Evolutionary conservation across 2,329 filamentous ascomycete genomes (phyloP).

Genomic region (Chaetomium strumarium): DNA sequence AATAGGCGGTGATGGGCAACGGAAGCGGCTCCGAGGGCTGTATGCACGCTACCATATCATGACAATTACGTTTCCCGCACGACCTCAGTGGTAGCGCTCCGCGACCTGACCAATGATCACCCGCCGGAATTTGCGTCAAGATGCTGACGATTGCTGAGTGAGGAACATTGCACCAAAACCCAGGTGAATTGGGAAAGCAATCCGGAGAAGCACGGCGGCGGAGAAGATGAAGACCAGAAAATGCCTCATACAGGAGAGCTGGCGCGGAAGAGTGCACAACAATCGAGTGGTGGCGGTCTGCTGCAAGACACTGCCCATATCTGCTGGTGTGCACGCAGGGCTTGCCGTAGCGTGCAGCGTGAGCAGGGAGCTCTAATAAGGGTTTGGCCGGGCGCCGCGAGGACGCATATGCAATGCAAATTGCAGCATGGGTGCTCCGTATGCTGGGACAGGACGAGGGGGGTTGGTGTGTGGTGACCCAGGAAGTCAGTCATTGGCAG

Average conservation of each 20-base stretch:
- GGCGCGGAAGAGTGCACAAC: not conserved
- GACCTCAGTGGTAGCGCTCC: not conserved
- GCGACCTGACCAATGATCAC: conserved; percentile 1
- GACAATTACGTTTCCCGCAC: not conserved
- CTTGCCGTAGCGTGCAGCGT: not conserved
- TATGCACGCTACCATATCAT: conserved; percentile 4
- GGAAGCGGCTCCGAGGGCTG: conserved; percentile 10
- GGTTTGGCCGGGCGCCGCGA: not conserved
- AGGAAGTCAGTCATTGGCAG: not conserved
- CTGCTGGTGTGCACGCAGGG: conserved; percentile 4
- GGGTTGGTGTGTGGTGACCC: not conserved
- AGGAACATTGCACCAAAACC: not conserved
- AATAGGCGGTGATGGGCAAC: conserved; percentile 1
- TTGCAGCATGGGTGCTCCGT: conserved; percentile 8
- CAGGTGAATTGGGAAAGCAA: not conserved
- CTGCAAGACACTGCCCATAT: conserved; percentile 17
- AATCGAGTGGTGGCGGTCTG: conserved; percentile 7
- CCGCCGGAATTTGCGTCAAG: not conserved
- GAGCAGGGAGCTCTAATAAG: not conserved
- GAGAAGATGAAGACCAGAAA: conserved; percentile 7
- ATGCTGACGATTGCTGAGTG: conserved; percentile 6
- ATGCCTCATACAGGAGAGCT: conserved; percentile 18
- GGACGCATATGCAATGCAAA: conserved; percentile 11
- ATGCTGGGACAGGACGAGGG: not conserved
- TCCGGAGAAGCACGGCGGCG: not conserved